Conservation (phyloP, 139 green algal species). For the Trebouxia sp. region DNA sequence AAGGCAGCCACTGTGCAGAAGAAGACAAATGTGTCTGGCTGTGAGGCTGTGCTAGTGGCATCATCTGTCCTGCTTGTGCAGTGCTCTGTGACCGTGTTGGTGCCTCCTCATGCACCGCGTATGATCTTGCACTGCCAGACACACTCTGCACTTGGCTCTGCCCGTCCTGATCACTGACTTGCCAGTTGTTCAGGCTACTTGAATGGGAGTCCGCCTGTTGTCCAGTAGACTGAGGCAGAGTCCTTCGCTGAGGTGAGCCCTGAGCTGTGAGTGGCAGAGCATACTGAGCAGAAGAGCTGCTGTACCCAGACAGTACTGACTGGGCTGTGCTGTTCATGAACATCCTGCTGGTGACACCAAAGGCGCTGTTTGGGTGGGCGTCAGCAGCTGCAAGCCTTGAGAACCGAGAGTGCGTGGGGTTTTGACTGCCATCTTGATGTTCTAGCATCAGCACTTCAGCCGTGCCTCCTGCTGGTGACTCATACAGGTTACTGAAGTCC, state of each 20-base stretch:
- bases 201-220: no score
- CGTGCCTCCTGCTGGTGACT: neutral
- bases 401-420: constrained; percentile 3
- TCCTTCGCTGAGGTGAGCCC: no score
- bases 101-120: neutral
- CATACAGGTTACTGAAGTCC: neutral
- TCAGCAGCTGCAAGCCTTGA: neutral
- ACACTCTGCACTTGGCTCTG: neutral
- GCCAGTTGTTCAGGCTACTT: no score
- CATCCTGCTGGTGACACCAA: constrained; percentile 7
- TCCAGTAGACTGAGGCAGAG: no score
- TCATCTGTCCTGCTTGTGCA: neutral
- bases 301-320: neutral
- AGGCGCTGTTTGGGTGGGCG: neutral
- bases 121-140: neutral
- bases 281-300: neutral
- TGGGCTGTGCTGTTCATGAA: constrained; percentile 13
- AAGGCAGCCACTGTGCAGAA: neutral
- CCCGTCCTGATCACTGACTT: neutral
- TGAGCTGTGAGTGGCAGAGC: neutral
- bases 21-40: neutral
- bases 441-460: neutral
- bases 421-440: neutral
- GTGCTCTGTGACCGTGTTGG: neutral
- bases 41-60: neutral